Conservation (phyloP, 345 rosid genomes). For the Physaria fendleri region DNA sequence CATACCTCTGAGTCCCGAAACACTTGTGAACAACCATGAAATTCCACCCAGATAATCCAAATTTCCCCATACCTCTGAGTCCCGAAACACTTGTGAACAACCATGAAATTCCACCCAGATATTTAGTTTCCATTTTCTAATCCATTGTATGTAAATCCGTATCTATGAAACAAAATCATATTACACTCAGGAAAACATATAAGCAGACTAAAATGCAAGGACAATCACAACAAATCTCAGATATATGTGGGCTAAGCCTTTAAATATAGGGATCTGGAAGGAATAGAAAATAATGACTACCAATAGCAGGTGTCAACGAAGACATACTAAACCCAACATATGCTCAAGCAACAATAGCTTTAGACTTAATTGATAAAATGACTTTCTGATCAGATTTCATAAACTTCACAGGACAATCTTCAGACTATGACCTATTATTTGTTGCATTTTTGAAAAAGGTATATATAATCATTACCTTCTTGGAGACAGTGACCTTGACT, state of each 20-base stretch:
- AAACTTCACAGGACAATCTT: background rate
- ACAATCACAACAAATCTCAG: background rate
- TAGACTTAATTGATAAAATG: background rate
- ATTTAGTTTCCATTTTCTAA: slow-evolving; percentile 59
- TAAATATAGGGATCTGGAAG: no score
- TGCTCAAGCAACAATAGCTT: background rate
- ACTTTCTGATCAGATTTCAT: background rate
- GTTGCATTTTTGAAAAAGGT: background rate
- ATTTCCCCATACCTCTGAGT: slow-evolving; percentile 81
- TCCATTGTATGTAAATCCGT: slow-evolving; percentile 64
- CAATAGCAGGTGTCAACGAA: no score
- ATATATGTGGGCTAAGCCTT: background rate
- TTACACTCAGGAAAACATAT: background rate
- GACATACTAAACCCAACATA: no score
- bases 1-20: slow-evolving; percentile 82
- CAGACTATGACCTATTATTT: background rate
- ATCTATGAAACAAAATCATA: slow-evolving; percentile 44
- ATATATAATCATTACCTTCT: slow-evolving; percentile 3
- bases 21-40: slow-evolving; percentile 62
- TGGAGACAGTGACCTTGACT: slow-evolving; percentile 52
- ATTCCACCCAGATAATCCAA: slow-evolving; percentile 56
- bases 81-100: slow-evolving; percentile 70
- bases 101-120: slow-evolving; percentile 54
- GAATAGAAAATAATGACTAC: no score
- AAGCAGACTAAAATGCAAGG: background rate